phyloP scores from a whole-genome alignment of 352 stramenopile species.

The Globisporangium okanoganense region DNA sequence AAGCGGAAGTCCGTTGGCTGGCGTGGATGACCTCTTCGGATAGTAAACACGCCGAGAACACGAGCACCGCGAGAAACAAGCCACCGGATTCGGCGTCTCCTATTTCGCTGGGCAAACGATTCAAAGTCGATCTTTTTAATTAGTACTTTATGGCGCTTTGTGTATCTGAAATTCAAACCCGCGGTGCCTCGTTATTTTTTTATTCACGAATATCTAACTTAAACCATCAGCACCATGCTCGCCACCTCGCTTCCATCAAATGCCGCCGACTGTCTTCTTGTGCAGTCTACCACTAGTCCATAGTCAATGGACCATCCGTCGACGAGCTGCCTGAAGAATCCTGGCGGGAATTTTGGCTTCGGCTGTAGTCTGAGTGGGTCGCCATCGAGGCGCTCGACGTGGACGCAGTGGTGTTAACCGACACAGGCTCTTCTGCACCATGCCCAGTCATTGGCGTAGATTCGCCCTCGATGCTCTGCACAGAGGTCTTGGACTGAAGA shows the following conservation, averaged over 20 bases:
- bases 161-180: conserved; percentile 9
- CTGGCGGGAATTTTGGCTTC: conserved; percentile 27
- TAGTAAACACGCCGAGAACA: neutral
- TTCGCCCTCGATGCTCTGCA: conserved; percentile 24
- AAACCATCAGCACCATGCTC: neutral
- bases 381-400: conserved; percentile 19
- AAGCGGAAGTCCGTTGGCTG: neutral
- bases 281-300: conserved; percentile 23
- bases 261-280: neutral
- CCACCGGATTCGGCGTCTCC: neutral
- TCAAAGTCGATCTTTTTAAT: conserved; percentile 6
- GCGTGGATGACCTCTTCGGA: conserved; percentile 15
- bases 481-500: conserved; percentile 30
- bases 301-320: conserved; percentile 27
- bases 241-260: neutral
- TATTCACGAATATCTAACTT: conserved; percentile 16
- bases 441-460: neutral
- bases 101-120: neutral
- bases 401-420: conserved; percentile 4
- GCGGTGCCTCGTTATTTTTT: conserved; percentile 8
- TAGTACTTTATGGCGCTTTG: conserved; percentile 9
- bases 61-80: neutral
- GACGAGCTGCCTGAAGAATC: conserved; percentile 27
- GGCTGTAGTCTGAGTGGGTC: conserved; percentile 18
- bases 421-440: conserved; percentile 2